These are phyloP conservation scores for Colletotrichum sp. DNA, from an alignment of 2,329 filamentous ascomycete species.

Conservation along the genomic window DNA sequence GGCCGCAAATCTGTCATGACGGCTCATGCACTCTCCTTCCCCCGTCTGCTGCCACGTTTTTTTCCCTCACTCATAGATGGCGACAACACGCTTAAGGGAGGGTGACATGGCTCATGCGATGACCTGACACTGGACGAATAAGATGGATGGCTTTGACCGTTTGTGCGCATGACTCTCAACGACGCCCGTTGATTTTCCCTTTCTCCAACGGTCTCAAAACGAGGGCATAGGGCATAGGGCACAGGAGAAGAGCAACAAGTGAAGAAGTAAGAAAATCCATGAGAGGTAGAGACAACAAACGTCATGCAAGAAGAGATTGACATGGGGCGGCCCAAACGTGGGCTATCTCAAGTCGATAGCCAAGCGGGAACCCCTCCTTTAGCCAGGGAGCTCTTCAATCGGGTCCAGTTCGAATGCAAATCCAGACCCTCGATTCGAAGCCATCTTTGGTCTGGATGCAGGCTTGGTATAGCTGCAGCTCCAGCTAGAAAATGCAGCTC, in stretches of 20 bases:
- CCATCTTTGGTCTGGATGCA: not conserved
- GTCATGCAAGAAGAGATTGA: not conserved
- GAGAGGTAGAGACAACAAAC: not conserved
- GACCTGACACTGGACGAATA: not conserved
- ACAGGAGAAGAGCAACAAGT: not conserved
- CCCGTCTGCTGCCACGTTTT: not conserved
- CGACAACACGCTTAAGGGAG: not conserved
- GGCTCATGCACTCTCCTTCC: not conserved
- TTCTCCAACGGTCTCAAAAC: not conserved
- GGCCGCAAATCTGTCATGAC: not conserved
- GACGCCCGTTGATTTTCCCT: not conserved
- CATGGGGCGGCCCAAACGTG: not conserved
- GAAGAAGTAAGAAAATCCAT: not conserved
- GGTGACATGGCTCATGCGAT: constrained; percentile 6
- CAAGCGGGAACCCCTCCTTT: not conserved
- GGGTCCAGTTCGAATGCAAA: not conserved
- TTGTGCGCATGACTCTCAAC: constrained; percentile 4
- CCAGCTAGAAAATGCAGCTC: not conserved
- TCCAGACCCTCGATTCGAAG: not conserved
- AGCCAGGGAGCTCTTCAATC: not conserved
- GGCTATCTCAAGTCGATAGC: not conserved
- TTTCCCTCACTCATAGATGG: not conserved
- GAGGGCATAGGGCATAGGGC: not conserved
- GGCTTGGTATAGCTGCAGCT: not conserved
- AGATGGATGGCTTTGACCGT: not conserved